phyloP scores from a whole-genome alignment of 148 eudicot species.

The Fagopyrum esculentum region DNA sequence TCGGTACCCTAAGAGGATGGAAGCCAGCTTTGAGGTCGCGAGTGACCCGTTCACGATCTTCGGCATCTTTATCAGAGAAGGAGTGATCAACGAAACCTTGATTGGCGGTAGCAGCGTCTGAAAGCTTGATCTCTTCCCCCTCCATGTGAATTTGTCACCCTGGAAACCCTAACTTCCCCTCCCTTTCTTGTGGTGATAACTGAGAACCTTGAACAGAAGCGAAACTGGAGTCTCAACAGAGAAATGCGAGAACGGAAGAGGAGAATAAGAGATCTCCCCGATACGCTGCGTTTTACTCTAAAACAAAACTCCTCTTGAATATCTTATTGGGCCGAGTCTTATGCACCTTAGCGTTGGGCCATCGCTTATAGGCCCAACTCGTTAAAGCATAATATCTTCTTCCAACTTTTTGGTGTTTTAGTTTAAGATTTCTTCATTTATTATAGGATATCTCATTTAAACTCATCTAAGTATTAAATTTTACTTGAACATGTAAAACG shows the following conservation, averaged over 20 bases:
- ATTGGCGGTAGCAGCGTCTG: conserved; percentile 14
- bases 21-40: conserved; percentile 80
- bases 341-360: too few species aligned
- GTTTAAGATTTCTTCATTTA: too few species aligned
- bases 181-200: background rate
- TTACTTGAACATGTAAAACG: too few species aligned
- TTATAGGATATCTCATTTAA: too few species aligned
- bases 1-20: conserved; percentile 71
- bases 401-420: too few species aligned
- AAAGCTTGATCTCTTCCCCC: conserved; percentile 19
- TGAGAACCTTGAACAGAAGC: background rate
- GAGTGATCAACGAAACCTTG: conserved; percentile 21
- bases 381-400: too few species aligned
- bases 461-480: too few species aligned
- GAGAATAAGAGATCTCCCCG: background rate
- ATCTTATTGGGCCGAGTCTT: background rate
- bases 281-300: conserved; percentile 2
- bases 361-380: too few species aligned
- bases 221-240: conserved; percentile 1
- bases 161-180: background rate
- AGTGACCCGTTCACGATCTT: conserved; percentile 61
- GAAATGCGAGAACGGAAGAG: background rate
- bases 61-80: conserved; percentile 33
- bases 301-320: background rate
- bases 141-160: background rate